Evolutionary conservation across 805 yeast species (phyloP), one percentile per base, ranked within the genome.

Genomic region (Candida bentonensis): DNA sequence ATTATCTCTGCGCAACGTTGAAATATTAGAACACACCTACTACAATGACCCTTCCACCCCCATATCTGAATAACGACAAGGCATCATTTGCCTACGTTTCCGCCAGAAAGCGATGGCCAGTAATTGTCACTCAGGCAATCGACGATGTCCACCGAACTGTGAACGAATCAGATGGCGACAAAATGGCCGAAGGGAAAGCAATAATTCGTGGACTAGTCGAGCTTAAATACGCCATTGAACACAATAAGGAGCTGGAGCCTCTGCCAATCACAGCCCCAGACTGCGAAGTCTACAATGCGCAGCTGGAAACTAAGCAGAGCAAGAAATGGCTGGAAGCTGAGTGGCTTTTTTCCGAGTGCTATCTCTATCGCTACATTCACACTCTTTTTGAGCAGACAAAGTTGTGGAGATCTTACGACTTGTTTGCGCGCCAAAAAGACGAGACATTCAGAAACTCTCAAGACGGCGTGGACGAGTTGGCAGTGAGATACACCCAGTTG

Each of bases 271-370:
- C 61, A 5, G 67, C 65, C 3, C 15, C 22, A 7, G 72, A 76
- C 27, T 70, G 79, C 46, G 58, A 60, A 11, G 65, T 74, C 4
- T 88, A 76, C 65, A 84, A 89, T 62, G 70, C 69, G 2, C 70
- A 73, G 27, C 63, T 78, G 53, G 57, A 54, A 21, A 50, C 56
- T 22, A 52, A 65, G 7, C 52, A 47, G 2, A 54, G 59, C 9
- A 55, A 70, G 43, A 74, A 82, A 15, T 92, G 96, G 96, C 64
- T 68, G 40, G 69, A 79, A 5, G 94, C 89, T 1, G 95, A 95
- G 17, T 92, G 99, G 99, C 66, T 92, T 44, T 81, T 71, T 56
- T 67, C 82, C 36, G 99, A 94, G 61, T 81, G 95, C 60, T 79
- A 81, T 57, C 59, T 92, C 47, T 92, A 92, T 64, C 76, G 95